These are phyloP conservation scores for Lecanicillium sp. DNA, from an alignment of 2,329 filamentous ascomycete genomes.

Conservation along the genomic window DNA sequence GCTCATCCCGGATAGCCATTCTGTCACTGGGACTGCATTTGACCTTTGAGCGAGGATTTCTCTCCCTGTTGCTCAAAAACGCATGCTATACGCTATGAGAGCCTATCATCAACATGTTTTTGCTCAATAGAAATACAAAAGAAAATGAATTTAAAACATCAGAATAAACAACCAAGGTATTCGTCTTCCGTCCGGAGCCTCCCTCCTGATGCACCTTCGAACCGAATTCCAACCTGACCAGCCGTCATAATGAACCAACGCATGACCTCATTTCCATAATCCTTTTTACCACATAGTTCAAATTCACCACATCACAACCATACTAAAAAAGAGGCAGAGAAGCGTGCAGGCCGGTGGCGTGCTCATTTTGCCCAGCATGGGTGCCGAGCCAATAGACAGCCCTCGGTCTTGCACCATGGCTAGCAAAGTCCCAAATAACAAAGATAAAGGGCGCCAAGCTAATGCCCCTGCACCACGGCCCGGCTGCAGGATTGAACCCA, in stretches of 20 bases:
- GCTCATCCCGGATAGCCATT: too few species aligned
- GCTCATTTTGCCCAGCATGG: too few species aligned
- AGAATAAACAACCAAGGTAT: constrained; percentile 16
- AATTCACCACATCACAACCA: constrained; percentile 3
- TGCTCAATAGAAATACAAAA: constrained; percentile 17
- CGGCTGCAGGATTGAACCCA: too few species aligned
- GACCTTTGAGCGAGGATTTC: constrained; percentile 18
- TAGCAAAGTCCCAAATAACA: too few species aligned
- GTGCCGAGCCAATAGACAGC: too few species aligned
- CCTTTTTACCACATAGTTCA: constrained; percentile 4
- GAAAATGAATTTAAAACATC: constrained; percentile 21
- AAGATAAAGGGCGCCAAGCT: too few species aligned
- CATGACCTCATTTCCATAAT: neutral
- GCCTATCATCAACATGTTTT: constrained; percentile 18
- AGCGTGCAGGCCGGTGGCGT: neutral
- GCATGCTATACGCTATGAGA: constrained; percentile 22
- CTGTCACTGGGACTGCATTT: constrained; percentile 15
- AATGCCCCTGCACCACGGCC: too few species aligned
- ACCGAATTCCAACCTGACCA: neutral
- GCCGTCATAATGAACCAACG: constrained; percentile 2
- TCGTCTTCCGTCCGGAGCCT: neutral
- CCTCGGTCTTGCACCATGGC: neutral
- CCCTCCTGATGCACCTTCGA: neutral
- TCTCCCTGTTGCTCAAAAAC: constrained; percentile 18
- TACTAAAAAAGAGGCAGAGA: neutral